Evolutionary conservation across 2,329 filamentous ascomycete genomes (phyloP), one percentile per base, ranked within the genome.

Genomic region (Cladophialophora exuberans): DNA sequence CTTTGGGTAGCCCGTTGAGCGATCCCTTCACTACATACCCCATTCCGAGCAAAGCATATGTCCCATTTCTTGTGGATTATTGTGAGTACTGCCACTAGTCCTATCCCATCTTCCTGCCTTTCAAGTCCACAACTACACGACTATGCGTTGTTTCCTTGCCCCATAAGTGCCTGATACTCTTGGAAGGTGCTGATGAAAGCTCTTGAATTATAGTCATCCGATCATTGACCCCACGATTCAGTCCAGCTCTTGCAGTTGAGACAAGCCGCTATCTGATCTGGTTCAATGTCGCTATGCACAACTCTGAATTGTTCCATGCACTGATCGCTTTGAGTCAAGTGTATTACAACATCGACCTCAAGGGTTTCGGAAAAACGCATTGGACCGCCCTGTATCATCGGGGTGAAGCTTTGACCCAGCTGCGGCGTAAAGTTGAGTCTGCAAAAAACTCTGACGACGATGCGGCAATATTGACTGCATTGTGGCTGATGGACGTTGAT

Each of bases 401-500:
- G 23, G 56, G 56, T 15, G 47, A 59, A 31, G 47, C 52, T 18
- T 20, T 59, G 23, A 56, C 52, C 38, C 52, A 45, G n/a, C 45
- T 59, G n/a, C 52, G 56, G 38, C 15, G 26, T n/a, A 59, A 59
- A 28, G 43, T 59, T 6, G 56, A 53, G 22, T 41, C 43, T 3
- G 43, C 31, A 10, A 13, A 46, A 22, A 42, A n/a, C 18, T 53
- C 56, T 2, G 53, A 59, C 28, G 56, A 59, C 20, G 56, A 59
- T 38, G 56, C 56, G 41, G 52, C 56, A 22, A 59, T 59, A 17
- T 35, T 59, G 28, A 56, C 56, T 13, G 52, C 52, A n/a, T 20
- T 59, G 23, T 59, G 56, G 56, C 22, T 59, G 44, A 59, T 59
- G 56, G 56, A 59, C 42, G 52, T 56, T 11, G 52, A 59, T 38